Evolutionary conservation across 2,329 filamentous ascomycete genomes (phyloP).

Genomic region (Fusarium coicis): DNA sequence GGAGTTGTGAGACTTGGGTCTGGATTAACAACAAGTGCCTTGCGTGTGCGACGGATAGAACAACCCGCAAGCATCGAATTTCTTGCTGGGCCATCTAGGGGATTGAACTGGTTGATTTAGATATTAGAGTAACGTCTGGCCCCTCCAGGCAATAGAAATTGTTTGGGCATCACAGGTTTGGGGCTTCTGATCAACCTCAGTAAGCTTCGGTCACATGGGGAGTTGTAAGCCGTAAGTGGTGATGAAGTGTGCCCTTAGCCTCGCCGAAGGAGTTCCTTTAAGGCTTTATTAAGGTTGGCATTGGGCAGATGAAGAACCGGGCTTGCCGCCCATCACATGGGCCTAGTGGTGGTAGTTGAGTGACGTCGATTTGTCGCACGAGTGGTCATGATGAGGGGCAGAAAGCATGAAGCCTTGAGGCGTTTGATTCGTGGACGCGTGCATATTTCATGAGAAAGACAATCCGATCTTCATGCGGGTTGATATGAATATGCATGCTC

Average conservation of each 20-base stretch:
- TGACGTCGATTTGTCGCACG: slow-evolving; percentile 34
- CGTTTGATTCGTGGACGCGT: slow-evolving; percentile 2
- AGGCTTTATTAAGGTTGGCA: slow-evolving; percentile 2
- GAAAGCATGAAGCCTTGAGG: slow-evolving; percentile 3
- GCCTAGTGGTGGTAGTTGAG: slow-evolving; percentile 16
- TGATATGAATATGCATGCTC: slow-evolving; percentile 6
- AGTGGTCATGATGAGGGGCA: slow-evolving; percentile 12
- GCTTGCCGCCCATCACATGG: slow-evolving; percentile 39
- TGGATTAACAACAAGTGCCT: background rate
- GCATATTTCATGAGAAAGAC: background rate
- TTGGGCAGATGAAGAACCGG: slow-evolving; percentile 22
- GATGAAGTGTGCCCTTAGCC: background rate
- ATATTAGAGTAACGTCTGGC: background rate
- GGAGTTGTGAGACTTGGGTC: slow-evolving; percentile 18
- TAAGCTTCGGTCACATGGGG: background rate
- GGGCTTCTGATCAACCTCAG: background rate
- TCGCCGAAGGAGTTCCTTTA: background rate
- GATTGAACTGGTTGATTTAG: background rate
- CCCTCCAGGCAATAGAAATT: background rate
- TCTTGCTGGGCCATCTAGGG: slow-evolving; percentile 3
- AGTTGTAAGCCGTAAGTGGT: background rate
- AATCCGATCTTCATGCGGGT: background rate
- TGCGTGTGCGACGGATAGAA: slow-evolving; percentile 7
- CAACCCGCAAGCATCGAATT: slow-evolving; percentile 1
- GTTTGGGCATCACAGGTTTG: background rate